Evolutionary conservation across 2,329 filamentous ascomycete genomes (phyloP).

Genomic region (Fusarium luffae): DNA sequence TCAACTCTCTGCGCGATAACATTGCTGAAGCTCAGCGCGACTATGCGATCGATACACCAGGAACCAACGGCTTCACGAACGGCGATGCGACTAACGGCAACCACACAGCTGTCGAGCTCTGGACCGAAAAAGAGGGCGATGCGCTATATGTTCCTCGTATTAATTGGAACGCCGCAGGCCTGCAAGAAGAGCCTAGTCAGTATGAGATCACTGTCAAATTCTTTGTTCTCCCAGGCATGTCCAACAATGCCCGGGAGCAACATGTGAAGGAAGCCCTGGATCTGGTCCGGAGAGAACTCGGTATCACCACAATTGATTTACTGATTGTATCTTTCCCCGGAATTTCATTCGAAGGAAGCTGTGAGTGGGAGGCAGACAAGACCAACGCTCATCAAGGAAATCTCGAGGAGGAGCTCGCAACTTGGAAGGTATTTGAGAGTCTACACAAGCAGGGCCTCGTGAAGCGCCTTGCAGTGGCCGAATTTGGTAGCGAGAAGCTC

Average conservation of each 20-base stretch:
- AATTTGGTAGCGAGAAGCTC: conserved; percentile 89
- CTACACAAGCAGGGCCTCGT: conserved; percentile 78
- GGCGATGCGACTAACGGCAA: conserved; percentile 44
- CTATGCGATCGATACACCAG: conserved; percentile 53
- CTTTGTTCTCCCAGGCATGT: conserved; percentile 85
- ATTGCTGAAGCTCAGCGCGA: conserved; percentile 79
- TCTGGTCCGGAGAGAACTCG: conserved; percentile 83
- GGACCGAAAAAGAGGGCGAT: conserved; percentile 73
- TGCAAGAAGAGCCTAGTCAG: conserved; percentile 82
- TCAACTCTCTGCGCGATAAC: conserved; percentile 86
- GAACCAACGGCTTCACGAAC: conserved; percentile 50
- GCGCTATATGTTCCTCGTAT: conserved; percentile 82
- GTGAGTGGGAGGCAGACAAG: conserved; percentile 79
- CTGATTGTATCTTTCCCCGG: conserved; percentile 94
- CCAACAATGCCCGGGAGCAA: conserved; percentile 70
- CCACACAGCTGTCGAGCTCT: conserved; percentile 57
- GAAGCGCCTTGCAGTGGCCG: conserved; percentile 82
- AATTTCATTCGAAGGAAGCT: conserved; percentile 92
- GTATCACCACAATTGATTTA: conserved; percentile 80
- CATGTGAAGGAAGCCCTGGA: conserved; percentile 83
- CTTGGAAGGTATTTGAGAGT: conserved; percentile 79
- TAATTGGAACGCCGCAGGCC: conserved; percentile 74
- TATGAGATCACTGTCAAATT: conserved; percentile 97
- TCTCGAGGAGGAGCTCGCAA: conserved; percentile 73
- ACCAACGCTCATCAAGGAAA: conserved; percentile 70